Evolutionary conservation across 129 eudicot species (phyloP).

Genomic region (Tagetes erecta): DNA sequence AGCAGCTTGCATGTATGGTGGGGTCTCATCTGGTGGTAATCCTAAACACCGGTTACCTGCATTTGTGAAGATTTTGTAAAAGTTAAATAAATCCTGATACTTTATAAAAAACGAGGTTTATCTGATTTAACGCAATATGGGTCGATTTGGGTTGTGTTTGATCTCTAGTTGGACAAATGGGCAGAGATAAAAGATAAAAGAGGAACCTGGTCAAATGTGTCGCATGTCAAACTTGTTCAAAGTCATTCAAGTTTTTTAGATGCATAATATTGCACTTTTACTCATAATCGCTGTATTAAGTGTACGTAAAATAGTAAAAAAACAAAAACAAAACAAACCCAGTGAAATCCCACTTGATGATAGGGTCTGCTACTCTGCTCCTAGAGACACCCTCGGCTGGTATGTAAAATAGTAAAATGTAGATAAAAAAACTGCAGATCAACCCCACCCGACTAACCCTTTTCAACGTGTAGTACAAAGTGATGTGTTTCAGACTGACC

Average conservation of each 20-base stretch:
- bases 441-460: neutral
- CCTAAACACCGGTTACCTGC: conserved; percentile 70
- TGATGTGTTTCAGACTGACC: neutral
- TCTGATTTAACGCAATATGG: neutral
- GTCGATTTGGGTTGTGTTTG: neutral
- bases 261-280: neutral
- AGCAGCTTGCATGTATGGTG: conserved; percentile 61
- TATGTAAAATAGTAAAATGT: neutral
- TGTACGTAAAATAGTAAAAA: neutral
- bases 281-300: neutral
- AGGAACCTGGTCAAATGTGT: neutral
- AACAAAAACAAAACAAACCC: too few species aligned
- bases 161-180: neutral
- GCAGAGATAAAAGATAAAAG: neutral
- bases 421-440: neutral
- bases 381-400: too few species aligned
- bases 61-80: conserved; percentile 4
- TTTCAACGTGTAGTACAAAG: neutral
- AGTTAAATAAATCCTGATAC: neutral
- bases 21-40: conserved; percentile 40
- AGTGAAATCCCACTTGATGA: too few species aligned
- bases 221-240: neutral
- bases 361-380: too few species aligned
- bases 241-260: neutral
- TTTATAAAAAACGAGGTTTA: neutral